Evolutionary conservation across 768 basidiomycete genomes (phyloP).

Genomic region (Ephemerocybe angulata): DNA sequence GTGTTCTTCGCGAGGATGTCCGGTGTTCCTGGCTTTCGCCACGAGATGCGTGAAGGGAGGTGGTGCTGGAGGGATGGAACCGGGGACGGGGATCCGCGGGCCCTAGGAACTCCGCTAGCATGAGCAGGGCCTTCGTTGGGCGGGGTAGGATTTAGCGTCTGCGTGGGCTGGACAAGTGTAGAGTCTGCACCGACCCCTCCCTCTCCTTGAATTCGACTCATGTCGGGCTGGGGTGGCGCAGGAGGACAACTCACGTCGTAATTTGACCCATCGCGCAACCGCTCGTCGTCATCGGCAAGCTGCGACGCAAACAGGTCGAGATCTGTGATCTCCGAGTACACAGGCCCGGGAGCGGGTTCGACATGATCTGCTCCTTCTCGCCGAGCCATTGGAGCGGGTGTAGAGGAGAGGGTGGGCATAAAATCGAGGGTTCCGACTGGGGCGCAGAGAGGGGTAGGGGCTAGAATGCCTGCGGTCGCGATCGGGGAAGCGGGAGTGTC

Average conservation of each 20-base stretch:
- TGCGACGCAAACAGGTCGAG: conserved; percentile 59
- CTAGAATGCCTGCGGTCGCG: conserved; percentile 12
- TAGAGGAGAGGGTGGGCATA: conserved; percentile 7
- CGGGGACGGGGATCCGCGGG: conserved; percentile 35
- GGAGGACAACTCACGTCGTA: conserved; percentile 56
- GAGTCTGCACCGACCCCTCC: neutral
- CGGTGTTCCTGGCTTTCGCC: conserved; percentile 11
- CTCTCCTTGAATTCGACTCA: neutral
- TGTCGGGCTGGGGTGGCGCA: neutral
- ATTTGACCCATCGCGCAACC: conserved; percentile 41
- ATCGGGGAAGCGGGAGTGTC: conserved; percentile 15
- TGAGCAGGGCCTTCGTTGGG: conserved; percentile 48
- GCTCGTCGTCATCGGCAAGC: conserved; percentile 38
- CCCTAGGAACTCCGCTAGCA: conserved; percentile 61
- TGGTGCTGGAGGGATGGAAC: conserved; percentile 1
- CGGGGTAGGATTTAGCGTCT: conserved; percentile 10
- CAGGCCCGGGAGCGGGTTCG: neutral
- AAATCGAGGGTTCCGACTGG: neutral
- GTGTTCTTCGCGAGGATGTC: neutral
- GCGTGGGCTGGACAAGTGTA: neutral
- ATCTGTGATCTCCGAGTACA: conserved; percentile 48
- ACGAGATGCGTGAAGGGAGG: conserved; percentile 10
- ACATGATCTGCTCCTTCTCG: neutral
- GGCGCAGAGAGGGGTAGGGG: conserved; percentile 6
- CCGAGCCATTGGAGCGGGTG: neutral